Evolutionary conservation across 345 rosid species (phyloP).

Genomic region (Triadica sebifera): DNA sequence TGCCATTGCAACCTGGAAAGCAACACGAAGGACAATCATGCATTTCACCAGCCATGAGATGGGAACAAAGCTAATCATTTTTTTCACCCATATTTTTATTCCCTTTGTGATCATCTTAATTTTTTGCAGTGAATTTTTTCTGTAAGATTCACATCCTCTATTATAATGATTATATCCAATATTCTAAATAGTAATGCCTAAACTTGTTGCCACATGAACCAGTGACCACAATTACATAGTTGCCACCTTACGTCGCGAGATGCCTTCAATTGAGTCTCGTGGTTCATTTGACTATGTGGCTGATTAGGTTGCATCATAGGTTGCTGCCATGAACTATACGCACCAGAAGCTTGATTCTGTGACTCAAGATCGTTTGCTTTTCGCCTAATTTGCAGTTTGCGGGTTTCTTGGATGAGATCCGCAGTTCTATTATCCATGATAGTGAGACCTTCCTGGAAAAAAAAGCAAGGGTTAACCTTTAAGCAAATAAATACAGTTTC

Average conservation of each 20-base stretch:
- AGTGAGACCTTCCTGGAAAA: slow-evolving; percentile 76
- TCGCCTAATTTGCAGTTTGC: slow-evolving; percentile 66
- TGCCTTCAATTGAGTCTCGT: slow-evolving; percentile 90
- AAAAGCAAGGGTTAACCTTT: background rate
- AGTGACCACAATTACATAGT: slow-evolving; percentile 42
- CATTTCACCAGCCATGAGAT: slow-evolving; percentile 28
- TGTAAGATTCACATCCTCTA: background rate
- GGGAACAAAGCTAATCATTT: background rate
- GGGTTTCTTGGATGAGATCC: slow-evolving; percentile 67
- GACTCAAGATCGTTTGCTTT: slow-evolving; percentile 48
- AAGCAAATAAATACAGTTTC: background rate
- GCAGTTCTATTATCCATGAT: slow-evolving; percentile 78
- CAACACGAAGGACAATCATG: slow-evolving; percentile 31
- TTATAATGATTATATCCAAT: background rate
- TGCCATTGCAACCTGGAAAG: slow-evolving; percentile 90
- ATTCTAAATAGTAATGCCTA: background rate
- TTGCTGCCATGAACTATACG: slow-evolving; percentile 53
- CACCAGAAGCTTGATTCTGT: slow-evolving; percentile 37
- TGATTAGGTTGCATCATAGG: slow-evolving; percentile 47
- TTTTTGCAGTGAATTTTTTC: background rate
- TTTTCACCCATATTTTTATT: background rate
- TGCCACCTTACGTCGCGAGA: slow-evolving; percentile 99
- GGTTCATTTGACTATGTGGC: slow-evolving; percentile 47
- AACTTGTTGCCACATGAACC: slow-evolving; percentile 27
- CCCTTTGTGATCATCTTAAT: background rate